Conservation (phyloP, 2,329 filamentous ascomycete genomes). For the Graphilbum sp. region DNA sequence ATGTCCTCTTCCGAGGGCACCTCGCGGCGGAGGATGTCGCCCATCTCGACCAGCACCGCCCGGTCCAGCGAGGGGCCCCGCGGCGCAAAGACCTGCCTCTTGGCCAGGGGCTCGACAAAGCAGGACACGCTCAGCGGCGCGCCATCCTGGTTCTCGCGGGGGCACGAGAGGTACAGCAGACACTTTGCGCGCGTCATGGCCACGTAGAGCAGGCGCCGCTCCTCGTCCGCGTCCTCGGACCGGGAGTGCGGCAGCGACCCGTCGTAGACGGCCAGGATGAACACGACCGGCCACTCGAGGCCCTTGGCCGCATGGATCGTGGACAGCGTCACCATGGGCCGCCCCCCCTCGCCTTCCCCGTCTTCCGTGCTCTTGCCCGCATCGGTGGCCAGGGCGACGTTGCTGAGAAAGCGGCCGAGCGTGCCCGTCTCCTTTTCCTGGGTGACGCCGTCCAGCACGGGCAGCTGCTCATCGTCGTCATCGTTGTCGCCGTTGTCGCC, state of each 20-base stretch:
- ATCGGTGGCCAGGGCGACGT: constrained; percentile 73
- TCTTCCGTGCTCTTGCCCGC: constrained; percentile 47
- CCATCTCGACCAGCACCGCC: constrained; percentile 45
- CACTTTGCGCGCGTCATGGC: constrained; percentile 90
- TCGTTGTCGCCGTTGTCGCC: neutral
- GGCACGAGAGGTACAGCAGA: constrained; percentile 72
- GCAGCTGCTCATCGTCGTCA: constrained; percentile 20
- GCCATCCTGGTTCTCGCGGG: constrained; percentile 40
- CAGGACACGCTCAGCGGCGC: constrained; percentile 45
- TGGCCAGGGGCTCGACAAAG: constrained; percentile 48
- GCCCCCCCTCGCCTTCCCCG: constrained; percentile 22
- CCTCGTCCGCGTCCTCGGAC: constrained; percentile 73
- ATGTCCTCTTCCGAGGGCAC: constrained; percentile 41
- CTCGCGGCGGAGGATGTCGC: constrained; percentile 50
- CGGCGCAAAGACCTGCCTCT: constrained; percentile 26
- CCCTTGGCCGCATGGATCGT: constrained; percentile 96
- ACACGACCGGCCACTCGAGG: constrained; percentile 90
- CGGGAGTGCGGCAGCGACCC: constrained; percentile 83
- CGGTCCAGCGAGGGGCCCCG: constrained; percentile 56
- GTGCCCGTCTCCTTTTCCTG: constrained; percentile 48
- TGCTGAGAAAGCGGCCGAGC: constrained; percentile 71
- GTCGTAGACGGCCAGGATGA: constrained; percentile 77
- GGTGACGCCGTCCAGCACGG: constrained; percentile 36
- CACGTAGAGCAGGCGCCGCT: constrained; percentile 79
- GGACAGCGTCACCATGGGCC: constrained; percentile 66